These are phyloP conservation scores for Nicotiana tabacum DNA, from an alignment of 257 asterid species.

Conservation along the genomic window DNA sequence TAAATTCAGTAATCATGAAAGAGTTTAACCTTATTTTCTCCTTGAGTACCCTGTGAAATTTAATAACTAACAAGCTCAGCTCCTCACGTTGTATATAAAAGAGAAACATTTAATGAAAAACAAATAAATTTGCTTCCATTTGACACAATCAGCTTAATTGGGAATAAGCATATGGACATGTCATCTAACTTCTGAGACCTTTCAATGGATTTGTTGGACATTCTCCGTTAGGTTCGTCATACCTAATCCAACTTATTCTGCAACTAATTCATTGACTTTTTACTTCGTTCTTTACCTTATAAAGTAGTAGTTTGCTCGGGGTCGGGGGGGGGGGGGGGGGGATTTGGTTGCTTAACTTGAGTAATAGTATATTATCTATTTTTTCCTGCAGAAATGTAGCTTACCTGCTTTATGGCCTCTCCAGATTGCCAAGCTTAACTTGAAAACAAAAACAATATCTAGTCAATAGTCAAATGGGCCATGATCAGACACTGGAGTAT, in stretches of 20 bases:
- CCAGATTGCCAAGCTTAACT: background rate
- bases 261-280: background rate
- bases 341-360: background rate
- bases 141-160: background rate
- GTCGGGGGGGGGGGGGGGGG: too few species aligned
- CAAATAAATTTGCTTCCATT: background rate
- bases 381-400: background rate
- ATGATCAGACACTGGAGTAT: background rate
- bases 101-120: too few species aligned
- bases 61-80: too few species aligned
- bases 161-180: background rate
- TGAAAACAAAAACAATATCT: background rate
- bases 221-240: background rate
- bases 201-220: constrained; percentile 1
- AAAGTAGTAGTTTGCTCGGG: background rate
- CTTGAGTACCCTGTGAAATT: too few species aligned
- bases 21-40: too few species aligned
- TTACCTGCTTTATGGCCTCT: background rate
- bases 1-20: too few species aligned
- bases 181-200: background rate
- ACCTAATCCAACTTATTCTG: background rate
- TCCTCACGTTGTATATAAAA: too few species aligned
- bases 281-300: background rate
- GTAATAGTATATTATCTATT: background rate
- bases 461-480: background rate